A percentile compares a stretch with the other conserved stretches of the same genome.
phyloP scores from a whole-genome alignment of 345 rosid genomes.

The Raphanus raphanistrum region DNA sequence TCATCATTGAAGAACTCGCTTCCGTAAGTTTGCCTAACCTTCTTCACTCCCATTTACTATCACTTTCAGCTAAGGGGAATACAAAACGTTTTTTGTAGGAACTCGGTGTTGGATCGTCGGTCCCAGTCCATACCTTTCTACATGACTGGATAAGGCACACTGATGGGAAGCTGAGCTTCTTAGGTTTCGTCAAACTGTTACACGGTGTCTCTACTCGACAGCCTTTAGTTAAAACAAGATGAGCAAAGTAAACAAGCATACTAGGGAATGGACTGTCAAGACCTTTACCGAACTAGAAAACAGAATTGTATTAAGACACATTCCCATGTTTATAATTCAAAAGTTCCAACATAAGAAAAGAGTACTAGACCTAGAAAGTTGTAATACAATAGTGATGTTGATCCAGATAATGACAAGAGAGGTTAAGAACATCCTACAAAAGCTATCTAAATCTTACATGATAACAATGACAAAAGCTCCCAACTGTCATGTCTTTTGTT shows the following conservation, averaged over 20 bases:
- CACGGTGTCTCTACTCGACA: conserved; percentile 71
- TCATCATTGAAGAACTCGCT: conserved; percentile 89
- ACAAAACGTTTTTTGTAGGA: conserved; percentile 54
- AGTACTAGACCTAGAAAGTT: conserved; percentile 1
- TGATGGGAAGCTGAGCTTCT: conserved; percentile 94
- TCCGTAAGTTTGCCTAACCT: conserved; percentile 53
- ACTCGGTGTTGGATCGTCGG: conserved; percentile 86
- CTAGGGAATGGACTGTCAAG: not conserved
- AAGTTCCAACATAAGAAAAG: not conserved
- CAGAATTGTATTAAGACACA: not conserved
- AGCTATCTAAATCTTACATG: conserved; percentile 27
- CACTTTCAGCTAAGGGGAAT: not conserved
- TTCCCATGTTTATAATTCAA: not conserved
- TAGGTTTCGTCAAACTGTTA: conserved; percentile 80
- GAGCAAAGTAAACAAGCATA: conserved; percentile 7
- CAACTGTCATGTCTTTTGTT: not conserved
- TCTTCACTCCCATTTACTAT: not conserved
- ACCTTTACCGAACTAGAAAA: not conserved
- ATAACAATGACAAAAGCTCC: not conserved
- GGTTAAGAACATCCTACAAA: not conserved
- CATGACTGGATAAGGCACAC: conserved; percentile 88
- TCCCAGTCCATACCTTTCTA: conserved; percentile 88
- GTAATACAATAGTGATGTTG: conserved; percentile 7
- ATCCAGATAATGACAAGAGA: not conserved
- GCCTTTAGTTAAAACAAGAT: conserved; percentile 35